A percentile compares a stretch with the other conserved stretches of the same genome.
phyloP scores from a whole-genome alignment of 257 asterid species.

The Primulina tabacum region DNA sequence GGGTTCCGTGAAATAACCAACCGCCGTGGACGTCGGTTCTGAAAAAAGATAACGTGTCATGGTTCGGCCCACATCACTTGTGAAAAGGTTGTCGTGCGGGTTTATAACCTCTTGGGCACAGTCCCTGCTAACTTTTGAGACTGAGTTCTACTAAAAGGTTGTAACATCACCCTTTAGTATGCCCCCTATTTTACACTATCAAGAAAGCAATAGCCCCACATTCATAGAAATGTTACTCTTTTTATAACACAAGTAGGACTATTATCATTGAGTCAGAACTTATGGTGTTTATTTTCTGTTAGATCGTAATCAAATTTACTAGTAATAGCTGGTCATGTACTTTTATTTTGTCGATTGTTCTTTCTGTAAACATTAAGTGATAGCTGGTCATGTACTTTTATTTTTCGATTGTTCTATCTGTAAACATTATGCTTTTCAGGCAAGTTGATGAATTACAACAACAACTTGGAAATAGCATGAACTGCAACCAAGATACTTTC shows the following conservation, averaged over 20 bases:
- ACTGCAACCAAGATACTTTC: slow-evolving; percentile 36
- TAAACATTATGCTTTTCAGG: slow-evolving; percentile 32
- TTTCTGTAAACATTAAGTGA: slow-evolving; percentile 10
- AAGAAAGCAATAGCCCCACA: neutral
- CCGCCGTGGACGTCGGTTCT: too few relatives aligned
- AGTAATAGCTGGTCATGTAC: neutral
- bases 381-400: neutral
- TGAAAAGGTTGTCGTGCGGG: too few relatives aligned
- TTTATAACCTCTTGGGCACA: too few relatives aligned
- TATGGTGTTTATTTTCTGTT: neutral
- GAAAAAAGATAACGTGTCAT: too few relatives aligned
- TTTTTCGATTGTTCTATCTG: slow-evolving; percentile 1
- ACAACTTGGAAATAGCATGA: slow-evolving; percentile 35
- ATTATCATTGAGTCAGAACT: slow-evolving; percentile 1
- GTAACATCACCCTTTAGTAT: neutral
- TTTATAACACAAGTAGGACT: slow-evolving; percentile 3
- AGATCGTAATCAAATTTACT: slow-evolving; percentile 10
- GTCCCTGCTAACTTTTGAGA: too few relatives aligned
- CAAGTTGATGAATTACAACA: slow-evolving; percentile 46
- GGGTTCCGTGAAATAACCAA: too few relatives aligned
- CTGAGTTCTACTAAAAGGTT: too few relatives aligned
- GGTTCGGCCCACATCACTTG: too few relatives aligned
- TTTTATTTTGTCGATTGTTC: neutral
- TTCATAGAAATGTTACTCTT: neutral
- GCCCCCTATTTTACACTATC: neutral